Evolutionary conservation across 306 rosid species (phyloP), one percentile per base, ranked within the genome.

Genomic region (Astragalus glycyphyllos): DNA sequence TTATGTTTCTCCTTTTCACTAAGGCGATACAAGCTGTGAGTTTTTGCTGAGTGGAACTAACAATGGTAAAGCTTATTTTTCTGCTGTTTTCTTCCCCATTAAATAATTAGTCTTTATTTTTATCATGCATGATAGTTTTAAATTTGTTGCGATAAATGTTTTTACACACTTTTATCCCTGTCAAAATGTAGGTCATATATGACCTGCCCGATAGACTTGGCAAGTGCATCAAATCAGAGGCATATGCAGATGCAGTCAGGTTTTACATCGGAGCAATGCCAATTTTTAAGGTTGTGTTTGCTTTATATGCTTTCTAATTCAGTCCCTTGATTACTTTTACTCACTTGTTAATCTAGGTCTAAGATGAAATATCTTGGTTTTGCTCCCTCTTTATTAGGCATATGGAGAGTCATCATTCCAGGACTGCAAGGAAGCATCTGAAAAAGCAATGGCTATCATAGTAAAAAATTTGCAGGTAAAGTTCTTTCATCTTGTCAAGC

Each of bases 191-290:
- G 98, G 88, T 93, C 82, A 93, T 93, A 78, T 93, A 90, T 58
- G 98, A 93, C 80, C 88, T 93, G 50, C 98, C 98, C 14, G 90
- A 89, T 75, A 86, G 97, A 75, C 96, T 93, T 58, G 84, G 83
- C 63, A 93, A 93, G 81, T 93, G 96, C 79, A 93, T 90, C 68
- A 93, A 88, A 76, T 73, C 90, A 72, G 96, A 88, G 77, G 89
- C 94, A 46, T 93, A 90, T 80, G 92, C 94, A 76, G 97, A 90
- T 73, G 97, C 97, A 44, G 94, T 90, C 77, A 88, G 88, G 77
- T 93, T 84, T 63, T 90, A 93, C 82, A 85, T 84, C 0, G 98
- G 98, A 77, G 97, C 98, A 57, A 84, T 84, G 87, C 98, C 98
- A 58, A 90, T 93, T 71, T 90, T 93, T 71, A 90, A 87, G 93